Evolutionary conservation across 2,329 filamentous ascomycete genomes (phyloP).

Genomic region (Leptographium radiaticola): DNA sequence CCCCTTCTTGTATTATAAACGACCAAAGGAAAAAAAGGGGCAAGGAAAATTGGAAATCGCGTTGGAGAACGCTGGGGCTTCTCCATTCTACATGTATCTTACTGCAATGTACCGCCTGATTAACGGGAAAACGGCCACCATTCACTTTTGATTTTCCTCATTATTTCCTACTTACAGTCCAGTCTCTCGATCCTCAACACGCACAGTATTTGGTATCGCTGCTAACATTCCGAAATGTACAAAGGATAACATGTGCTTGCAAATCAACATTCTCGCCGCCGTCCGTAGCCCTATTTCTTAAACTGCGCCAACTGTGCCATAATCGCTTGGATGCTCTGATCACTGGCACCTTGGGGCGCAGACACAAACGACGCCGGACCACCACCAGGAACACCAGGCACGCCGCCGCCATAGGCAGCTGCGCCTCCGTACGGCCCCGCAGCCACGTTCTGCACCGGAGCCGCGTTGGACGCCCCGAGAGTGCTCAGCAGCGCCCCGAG

Average conservation of each 20-base stretch:
- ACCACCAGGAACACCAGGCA: neutral
- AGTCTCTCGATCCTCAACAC: no score
- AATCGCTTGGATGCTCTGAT: slow-evolving; percentile 54
- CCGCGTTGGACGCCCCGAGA: slow-evolving; percentile 18
- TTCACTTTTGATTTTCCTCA: no score
- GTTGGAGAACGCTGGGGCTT: no score
- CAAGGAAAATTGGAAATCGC: no score
- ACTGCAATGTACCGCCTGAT: no score
- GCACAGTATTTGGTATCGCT: neutral
- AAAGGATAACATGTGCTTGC: neutral
- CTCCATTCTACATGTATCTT: no score
- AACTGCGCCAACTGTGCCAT: slow-evolving; percentile 60
- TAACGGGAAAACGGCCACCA: no score
- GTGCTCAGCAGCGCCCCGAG: slow-evolving; percentile 33
- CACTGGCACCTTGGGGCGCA: slow-evolving; percentile 15
- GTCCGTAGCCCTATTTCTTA: slow-evolving; percentile 29
- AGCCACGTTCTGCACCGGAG: slow-evolving; percentile 6
- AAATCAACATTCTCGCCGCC: no score
- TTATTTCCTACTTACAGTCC: no score
- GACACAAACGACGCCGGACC: slow-evolving; percentile 14
- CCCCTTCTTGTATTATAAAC: neutral
- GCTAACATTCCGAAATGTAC: neutral
- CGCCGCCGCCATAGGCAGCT: neutral
- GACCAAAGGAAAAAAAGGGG: no score
- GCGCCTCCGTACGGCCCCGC: neutral